Evolutionary conservation across 2,329 filamentous ascomycete species (phyloP).

Genomic region (Sclerotinia spermophila): DNA sequence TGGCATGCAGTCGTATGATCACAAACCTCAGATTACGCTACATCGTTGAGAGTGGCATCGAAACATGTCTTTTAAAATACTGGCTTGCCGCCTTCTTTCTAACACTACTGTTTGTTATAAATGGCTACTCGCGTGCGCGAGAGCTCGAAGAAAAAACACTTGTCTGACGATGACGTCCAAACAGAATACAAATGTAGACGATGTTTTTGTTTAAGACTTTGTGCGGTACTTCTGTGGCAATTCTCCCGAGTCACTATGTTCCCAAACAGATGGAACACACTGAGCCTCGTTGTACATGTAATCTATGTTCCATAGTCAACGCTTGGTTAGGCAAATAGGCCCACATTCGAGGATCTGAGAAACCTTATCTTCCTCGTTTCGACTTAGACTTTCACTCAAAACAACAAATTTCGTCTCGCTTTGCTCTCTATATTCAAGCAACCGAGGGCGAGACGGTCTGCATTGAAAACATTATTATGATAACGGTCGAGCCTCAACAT

Average conservation of each 20-base stretch:
- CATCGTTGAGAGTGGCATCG: neutral
- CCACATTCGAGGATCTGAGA: neutral
- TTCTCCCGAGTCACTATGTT: neutral
- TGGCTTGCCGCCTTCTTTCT: neutral
- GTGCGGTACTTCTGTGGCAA: neutral
- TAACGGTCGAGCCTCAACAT: conserved; percentile 8
- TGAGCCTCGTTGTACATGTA: neutral
- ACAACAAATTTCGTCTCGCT: conserved; percentile 1
- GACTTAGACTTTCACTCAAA: neutral
- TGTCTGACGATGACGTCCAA: neutral
- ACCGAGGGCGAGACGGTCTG: neutral
- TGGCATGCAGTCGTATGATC: neutral
- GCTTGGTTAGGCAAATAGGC: neutral
- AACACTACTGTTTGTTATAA: neutral
- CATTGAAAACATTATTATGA: conserved; percentile 10
- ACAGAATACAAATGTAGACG: neutral
- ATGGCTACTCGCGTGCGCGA: neutral
- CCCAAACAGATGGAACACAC: conserved; percentile 6
- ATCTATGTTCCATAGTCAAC: neutral
- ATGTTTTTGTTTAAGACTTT: neutral
- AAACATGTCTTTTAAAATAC: neutral
- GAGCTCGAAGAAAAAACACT: neutral
- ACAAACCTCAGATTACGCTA: neutral
- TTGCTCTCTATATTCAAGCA: conserved; percentile 2
- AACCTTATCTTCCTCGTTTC: neutral